Evolutionary conservation across 1,284 basidiomycete species (phyloP), one percentile per base, ranked within the genome.

Genomic region (Somion occarium): DNA sequence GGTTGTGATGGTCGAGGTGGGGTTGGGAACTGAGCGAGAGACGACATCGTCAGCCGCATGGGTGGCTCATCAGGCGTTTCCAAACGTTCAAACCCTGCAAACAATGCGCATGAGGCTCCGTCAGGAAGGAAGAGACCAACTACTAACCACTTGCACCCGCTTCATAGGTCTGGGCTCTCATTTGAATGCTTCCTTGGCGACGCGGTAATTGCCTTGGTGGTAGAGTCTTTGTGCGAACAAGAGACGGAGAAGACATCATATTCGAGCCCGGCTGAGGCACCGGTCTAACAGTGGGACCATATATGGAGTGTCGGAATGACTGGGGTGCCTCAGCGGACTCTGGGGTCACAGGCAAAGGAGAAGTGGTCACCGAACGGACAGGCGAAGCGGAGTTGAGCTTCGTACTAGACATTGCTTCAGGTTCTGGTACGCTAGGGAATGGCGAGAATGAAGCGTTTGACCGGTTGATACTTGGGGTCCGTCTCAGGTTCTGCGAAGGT

Each of bases 1-100:
- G 73, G 68, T 24, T 73, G 56, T 18, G 69, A 61, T 1, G 71
- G 67, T 11, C 66, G 61, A 0, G 74, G 70, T 15, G 76, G 73
- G 51, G 69, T 61, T 1, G 73, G 69, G 59, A 77, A 75, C 49
- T 70, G 65, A 3, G 61, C 55, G 23, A 65, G 50, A 1, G 61
- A 54, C 7, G 60, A 55, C 61, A 66, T 62, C 53, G 58, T 51
- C 59, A 62, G 53, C 58, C 49, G 49, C 53, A 53, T 48, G 27
- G 57, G 52, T 44, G 51, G 51, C n/a, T n/a, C n/a, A n/a, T n/a
- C n/a, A n/a, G n/a, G 30, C 41, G 56, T 63, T 1, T 58, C 53
- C 9, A 44, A 62, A 49, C 42, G 43, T 30, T 50, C 30, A 34
- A 44, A 54, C 37, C 27, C 25, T 27, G 48, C 24, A 34, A 15